A percentile compares a stretch with the other conserved stretches of the same genome.
Evolutionary conservation across 192 early-diverging fungal species (phyloP).

Genomic region (Dissophora ornata): DNA sequence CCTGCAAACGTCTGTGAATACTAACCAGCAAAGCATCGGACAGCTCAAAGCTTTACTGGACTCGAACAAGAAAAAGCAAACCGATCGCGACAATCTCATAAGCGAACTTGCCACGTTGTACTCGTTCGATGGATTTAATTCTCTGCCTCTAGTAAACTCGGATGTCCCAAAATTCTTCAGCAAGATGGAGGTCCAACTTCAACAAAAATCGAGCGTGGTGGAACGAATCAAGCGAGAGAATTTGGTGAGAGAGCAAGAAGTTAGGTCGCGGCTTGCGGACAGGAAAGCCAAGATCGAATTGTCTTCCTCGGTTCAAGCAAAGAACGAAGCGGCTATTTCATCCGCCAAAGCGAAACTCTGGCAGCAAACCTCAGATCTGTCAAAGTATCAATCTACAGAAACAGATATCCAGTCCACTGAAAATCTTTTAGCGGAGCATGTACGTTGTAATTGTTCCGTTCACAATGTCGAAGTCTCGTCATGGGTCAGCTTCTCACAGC

Average conservation of each 20-base stretch:
- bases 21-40: conserved; percentile 58
- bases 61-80: conserved; percentile 39
- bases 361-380: conserved; percentile 18
- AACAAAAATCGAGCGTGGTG: conserved; percentile 35
- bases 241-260: conserved; percentile 21
- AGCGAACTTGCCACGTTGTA: conserved; percentile 51
- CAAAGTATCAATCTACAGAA: conserved; percentile 21
- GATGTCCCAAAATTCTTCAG: conserved; percentile 59
- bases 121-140: conserved; percentile 55
- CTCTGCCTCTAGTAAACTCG: conserved; percentile 36
- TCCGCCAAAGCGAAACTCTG: conserved; percentile 30
- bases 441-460: background rate
- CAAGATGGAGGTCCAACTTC: conserved; percentile 55
- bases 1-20: conserved; percentile 44
- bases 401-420: conserved; percentile 16
- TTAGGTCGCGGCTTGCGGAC: conserved; percentile 23
- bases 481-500: too few species aligned
- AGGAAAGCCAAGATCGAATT: conserved; percentile 36
- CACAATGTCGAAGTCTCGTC: too few species aligned
- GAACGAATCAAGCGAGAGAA: conserved; percentile 31
- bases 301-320: conserved; percentile 25
- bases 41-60: conserved; percentile 65
- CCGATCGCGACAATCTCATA: conserved; percentile 59
- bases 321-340: conserved; percentile 20
- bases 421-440: conserved; percentile 23